Evolutionary conservation across 495 filamentous ascomycete species (phyloP).

Genomic region (Tuber melanosporum): DNA sequence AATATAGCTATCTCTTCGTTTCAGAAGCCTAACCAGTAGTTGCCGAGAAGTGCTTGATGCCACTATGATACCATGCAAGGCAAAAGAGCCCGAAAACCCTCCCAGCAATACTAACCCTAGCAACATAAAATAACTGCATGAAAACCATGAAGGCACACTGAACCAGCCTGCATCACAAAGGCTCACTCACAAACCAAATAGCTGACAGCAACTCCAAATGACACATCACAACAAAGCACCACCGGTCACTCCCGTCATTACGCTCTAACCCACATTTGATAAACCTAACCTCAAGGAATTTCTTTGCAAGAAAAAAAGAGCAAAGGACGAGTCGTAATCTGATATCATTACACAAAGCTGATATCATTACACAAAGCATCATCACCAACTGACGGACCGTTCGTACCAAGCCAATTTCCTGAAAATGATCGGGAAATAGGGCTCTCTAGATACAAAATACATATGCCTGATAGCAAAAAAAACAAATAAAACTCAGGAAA

Average conservation of each 20-base stretch:
- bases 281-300: not conserved
- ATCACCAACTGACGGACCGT: not conserved
- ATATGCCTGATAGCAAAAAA: not conserved
- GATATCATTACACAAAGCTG: not conserved
- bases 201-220: not conserved
- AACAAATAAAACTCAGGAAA: not conserved
- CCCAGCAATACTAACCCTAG: not conserved
- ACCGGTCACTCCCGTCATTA: not conserved
- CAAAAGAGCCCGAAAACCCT: not conserved
- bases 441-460: not conserved
- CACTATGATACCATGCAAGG: not conserved
- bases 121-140: not conserved
- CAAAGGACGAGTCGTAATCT: not conserved
- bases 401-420: not conserved
- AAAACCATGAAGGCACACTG: not conserved
- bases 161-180: not conserved
- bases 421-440: not conserved
- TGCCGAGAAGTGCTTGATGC: not conserved
- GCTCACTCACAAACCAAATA: not conserved
- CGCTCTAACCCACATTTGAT: not conserved
- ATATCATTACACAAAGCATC: slow-evolving; percentile 1
- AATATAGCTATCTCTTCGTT: not conserved
- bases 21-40: not conserved
- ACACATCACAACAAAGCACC: not conserved
- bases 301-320: not conserved